Percentiles rank a stretch among this genome's conserved stretches.
phyloP scores from a whole-genome alignment of 805 yeast species.

The Soucietia sequanensis region DNA sequence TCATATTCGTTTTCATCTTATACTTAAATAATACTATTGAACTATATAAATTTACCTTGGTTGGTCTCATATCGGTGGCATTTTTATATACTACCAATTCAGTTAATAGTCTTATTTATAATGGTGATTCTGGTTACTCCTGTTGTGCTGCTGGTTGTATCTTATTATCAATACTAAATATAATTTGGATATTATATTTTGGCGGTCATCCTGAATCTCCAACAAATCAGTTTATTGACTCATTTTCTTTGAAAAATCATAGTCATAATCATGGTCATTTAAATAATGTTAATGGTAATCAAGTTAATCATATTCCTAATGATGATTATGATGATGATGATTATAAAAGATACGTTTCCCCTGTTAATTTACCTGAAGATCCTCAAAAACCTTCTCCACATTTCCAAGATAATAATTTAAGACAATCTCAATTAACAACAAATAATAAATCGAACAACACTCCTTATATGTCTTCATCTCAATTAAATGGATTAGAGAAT shows the following conservation, averaged over 20 bases:
- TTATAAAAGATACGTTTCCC: constrained; percentile 19
- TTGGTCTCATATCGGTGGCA: constrained; percentile 64
- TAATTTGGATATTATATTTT: constrained; percentile 83
- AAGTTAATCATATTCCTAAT: not conserved
- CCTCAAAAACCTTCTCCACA: constrained; percentile 5
- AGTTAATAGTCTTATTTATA: constrained; percentile 75
- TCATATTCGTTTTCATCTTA: constrained; percentile 48
- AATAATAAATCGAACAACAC: constrained; percentile 29
- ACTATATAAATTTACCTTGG: constrained; percentile 59
- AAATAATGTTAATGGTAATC: constrained; percentile 15
- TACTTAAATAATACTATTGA: constrained; percentile 65
- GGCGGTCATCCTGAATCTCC: constrained; percentile 93
- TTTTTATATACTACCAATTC: constrained; percentile 83
- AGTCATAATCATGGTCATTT: constrained; percentile 36
- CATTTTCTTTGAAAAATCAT: constrained; percentile 61
- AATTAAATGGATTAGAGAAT: constrained; percentile 62
- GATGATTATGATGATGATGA: constrained; percentile 23
- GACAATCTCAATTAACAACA: constrained; percentile 33
- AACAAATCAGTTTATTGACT: constrained; percentile 78
- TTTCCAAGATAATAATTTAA: constrained; percentile 32
- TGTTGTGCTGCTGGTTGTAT: constrained; percentile 95
- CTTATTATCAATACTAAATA: constrained; percentile 73
- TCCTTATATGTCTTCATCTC: constrained; percentile 51
- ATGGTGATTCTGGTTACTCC: constrained; percentile 58
- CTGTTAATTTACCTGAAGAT: constrained; percentile 9